Conservation (phyloP, 495 filamentous ascomycete genomes). For the Wilcoxina mikolae region DNA sequence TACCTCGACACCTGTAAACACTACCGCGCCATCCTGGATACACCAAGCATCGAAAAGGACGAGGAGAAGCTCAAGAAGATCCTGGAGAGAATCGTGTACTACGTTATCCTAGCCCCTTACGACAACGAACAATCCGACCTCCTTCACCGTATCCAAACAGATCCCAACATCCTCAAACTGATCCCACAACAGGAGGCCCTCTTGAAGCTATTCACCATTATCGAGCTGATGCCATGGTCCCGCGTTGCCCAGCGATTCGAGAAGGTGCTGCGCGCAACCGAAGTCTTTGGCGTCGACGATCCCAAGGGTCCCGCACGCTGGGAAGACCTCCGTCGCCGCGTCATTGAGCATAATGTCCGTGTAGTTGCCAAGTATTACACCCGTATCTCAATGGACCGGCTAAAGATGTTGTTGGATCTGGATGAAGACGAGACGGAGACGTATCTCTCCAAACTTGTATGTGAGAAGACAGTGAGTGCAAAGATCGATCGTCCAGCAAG, state of each 20-base stretch:
- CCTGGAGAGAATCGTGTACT: constrained; percentile 88
- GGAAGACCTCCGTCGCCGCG: constrained; percentile 88
- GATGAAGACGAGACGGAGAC: constrained; percentile 92
- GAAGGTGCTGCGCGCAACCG: constrained; percentile 72
- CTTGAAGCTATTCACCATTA: constrained; percentile 84
- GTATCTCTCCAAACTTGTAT: constrained; percentile 90
- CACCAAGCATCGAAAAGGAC: constrained; percentile 81
- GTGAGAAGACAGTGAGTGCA: constrained; percentile 89
- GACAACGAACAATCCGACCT: constrained; percentile 98
- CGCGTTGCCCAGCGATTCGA: constrained; percentile 75
- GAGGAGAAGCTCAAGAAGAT: constrained; percentile 67
- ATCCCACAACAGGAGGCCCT: constrained; percentile 40
- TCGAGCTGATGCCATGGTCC: constrained; percentile 97
- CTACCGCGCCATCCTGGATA: constrained; percentile 89
- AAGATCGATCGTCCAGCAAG: constrained; percentile 91
- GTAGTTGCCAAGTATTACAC: constrained; percentile 98
- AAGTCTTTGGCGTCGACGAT: constrained; percentile 69
- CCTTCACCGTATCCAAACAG: constrained; percentile 73
- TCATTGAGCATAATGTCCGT: constrained; percentile 97
- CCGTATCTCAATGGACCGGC: constrained; percentile 74
- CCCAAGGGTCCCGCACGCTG: constrained; percentile 67
- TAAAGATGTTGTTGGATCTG: constrained; percentile 80
- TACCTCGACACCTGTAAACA: constrained; percentile 96
- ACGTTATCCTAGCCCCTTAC: constrained; percentile 87
- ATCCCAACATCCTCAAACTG: constrained; percentile 33